Conservation (phyloP, 140 eudicot genomes). For the Cichorium intybus region DNA sequence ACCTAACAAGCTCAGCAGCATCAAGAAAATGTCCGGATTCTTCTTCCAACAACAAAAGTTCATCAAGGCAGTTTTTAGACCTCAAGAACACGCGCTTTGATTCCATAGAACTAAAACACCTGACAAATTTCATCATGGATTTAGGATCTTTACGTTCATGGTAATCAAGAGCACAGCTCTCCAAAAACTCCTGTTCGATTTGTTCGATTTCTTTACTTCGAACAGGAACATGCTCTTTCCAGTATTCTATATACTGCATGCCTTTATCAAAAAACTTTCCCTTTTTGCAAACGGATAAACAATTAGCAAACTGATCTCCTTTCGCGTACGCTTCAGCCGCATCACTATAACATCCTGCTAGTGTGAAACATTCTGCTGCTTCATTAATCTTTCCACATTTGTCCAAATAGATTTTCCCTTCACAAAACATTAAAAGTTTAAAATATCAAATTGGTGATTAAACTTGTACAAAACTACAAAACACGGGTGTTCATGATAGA, state of each 20-base stretch:
- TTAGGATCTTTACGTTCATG: constrained; percentile 30
- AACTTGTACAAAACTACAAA: not conserved
- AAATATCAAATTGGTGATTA: constrained; percentile 21
- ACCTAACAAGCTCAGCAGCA: constrained; percentile 62
- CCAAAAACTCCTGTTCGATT: constrained; percentile 45
- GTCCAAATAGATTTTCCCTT: constrained; percentile 19
- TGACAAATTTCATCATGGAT: constrained; percentile 58
- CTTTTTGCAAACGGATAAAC: constrained; percentile 56
- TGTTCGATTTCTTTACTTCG: constrained; percentile 20
- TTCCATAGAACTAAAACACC: constrained; percentile 45
- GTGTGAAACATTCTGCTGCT: constrained; percentile 73
- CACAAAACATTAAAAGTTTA: constrained; percentile 4
- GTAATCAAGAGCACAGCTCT: constrained; percentile 47
- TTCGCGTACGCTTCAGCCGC: constrained; percentile 69
- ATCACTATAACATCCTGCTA: constrained; percentile 40
- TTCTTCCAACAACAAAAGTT: constrained; percentile 61
- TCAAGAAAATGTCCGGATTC: constrained; percentile 53
- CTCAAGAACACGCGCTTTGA: constrained; percentile 52
- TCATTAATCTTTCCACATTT: constrained; percentile 20
- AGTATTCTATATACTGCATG: constrained; percentile 48
- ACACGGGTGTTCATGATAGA: not conserved
- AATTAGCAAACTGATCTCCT: constrained; percentile 43
- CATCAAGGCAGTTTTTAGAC: constrained; percentile 43
- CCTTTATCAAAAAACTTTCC: constrained; percentile 61
- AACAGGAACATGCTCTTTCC: constrained; percentile 44